phyloP scores from a whole-genome alignment of 345 rosid genomes.

The Gossypium sturtianum region DNA sequence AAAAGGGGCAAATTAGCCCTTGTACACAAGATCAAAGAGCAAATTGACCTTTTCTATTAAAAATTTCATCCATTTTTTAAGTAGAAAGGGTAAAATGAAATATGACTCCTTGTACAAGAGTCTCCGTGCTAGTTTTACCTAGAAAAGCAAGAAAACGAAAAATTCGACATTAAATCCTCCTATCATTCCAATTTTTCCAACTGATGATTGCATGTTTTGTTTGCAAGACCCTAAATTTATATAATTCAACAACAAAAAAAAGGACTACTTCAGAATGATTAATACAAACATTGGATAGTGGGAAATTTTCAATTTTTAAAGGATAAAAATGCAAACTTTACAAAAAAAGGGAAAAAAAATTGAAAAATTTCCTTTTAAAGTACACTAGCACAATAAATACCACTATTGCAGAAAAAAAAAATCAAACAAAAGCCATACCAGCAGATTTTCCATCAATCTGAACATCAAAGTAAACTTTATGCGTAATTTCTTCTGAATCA shows the following conservation, averaged over 20 bases:
- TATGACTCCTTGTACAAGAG: too few species aligned
- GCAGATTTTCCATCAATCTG: constrained; percentile 78
- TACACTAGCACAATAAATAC: neutral
- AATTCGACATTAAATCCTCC: neutral
- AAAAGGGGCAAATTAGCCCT: too few species aligned
- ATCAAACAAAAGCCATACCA: constrained; percentile 34
- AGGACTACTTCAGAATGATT: neutral
- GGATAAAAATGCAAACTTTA: neutral
- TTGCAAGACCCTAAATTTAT: neutral
- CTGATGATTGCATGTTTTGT: neutral
- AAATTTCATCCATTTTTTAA: too few species aligned
- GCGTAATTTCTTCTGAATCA: constrained; percentile 61
- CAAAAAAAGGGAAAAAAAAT: neutral
- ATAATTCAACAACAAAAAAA: neutral
- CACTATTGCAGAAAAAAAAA: neutral
- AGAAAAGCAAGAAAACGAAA: neutral
- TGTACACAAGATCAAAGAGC: too few species aligned
- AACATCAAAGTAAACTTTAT: constrained; percentile 83
- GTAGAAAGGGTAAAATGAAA: too few species aligned
- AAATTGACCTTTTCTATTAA: too few species aligned
- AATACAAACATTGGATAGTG: neutral
- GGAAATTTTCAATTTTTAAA: neutral
- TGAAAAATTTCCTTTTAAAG: neutral
- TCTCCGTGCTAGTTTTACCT: neutral
- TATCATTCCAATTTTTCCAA: neutral